Conservation (phyloP, 768 basidiomycete species). For the Rhodotorula taiwanensis region DNA sequence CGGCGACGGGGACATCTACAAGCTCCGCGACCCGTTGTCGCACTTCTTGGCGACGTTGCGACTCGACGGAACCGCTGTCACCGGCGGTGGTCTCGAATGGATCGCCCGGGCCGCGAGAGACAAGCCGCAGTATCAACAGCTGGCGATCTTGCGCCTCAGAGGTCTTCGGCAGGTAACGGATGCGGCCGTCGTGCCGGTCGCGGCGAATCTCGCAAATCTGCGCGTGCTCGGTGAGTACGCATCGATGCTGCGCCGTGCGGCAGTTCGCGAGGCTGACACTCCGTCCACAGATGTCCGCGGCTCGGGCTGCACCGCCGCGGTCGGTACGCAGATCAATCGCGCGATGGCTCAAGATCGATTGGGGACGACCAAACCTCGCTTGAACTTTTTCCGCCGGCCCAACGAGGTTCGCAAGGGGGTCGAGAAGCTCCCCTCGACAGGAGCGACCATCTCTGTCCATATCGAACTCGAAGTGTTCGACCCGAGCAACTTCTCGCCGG, state of each 20-base stretch:
- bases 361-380: neutral
- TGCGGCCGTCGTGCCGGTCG: constrained; percentile 4
- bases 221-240: constrained; percentile 11
- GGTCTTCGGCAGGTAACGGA: constrained; percentile 7
- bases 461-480: constrained; percentile 26
- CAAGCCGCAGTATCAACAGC: constrained; percentile 1
- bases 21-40: constrained; percentile 21
- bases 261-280: neutral
- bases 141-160: constrained; percentile 12
- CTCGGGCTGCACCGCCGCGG: neutral
- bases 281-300: constrained; percentile 9
- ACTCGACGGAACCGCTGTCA: constrained; percentile 17
- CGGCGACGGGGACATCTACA: constrained; percentile 19
- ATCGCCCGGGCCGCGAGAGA: constrained; percentile 10
- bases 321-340: neutral
- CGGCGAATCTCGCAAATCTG: constrained; percentile 7
- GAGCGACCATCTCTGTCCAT: neutral
- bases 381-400: neutral
- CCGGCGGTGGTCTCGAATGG: constrained; percentile 18
- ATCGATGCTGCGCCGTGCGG: neutral
- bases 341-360: neutral
- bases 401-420: neutral
- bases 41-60: constrained; percentile 24
- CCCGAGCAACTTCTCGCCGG: neutral
- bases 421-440: neutral